These are phyloP conservation scores for Venturia asperata DNA, from an alignment of 2,329 filamentous ascomycete species.

Conservation along the genomic window DNA sequence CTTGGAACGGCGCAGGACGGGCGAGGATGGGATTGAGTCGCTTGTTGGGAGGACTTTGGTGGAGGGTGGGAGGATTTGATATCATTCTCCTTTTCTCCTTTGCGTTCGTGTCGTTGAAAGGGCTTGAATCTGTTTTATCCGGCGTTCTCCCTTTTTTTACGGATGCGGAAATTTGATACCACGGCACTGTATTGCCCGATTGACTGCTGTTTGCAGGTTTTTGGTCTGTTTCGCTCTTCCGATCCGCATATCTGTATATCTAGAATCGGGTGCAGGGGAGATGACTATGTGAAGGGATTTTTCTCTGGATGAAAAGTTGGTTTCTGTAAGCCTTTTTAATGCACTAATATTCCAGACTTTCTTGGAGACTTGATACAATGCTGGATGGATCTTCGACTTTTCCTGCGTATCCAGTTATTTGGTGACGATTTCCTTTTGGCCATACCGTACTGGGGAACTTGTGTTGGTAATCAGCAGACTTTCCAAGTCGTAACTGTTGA, in stretches of 20 bases:
- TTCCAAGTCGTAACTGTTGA: too few relatives aligned
- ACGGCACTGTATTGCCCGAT: background rate
- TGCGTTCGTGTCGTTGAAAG: background rate
- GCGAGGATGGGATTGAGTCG: conserved; percentile 57
- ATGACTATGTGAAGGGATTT: too few relatives aligned
- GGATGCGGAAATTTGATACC: background rate
- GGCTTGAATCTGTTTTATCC: background rate
- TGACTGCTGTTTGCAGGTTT: background rate
- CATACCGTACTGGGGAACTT: too few relatives aligned
- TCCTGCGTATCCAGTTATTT: too few relatives aligned
- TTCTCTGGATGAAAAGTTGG: too few relatives aligned
- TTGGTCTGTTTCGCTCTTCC: background rate
- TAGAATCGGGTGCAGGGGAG: too few relatives aligned
- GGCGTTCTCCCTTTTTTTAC: background rate
- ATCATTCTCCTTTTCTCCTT: background rate
- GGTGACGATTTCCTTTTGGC: too few relatives aligned
- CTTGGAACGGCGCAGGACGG: conserved; percentile 59
- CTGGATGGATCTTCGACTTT: too few relatives aligned
- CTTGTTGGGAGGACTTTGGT: conserved; percentile 60
- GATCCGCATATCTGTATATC: background rate
- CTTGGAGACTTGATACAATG: too few relatives aligned
- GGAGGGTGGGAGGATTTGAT: conserved; percentile 43
- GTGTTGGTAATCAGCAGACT: too few relatives aligned
- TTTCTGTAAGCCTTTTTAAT: too few relatives aligned
- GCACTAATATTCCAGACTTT: too few relatives aligned